These are phyloP conservation scores for Byssochlamys sp. DNA, from an alignment of 2,329 filamentous ascomycete genomes.

Conservation along the genomic window DNA sequence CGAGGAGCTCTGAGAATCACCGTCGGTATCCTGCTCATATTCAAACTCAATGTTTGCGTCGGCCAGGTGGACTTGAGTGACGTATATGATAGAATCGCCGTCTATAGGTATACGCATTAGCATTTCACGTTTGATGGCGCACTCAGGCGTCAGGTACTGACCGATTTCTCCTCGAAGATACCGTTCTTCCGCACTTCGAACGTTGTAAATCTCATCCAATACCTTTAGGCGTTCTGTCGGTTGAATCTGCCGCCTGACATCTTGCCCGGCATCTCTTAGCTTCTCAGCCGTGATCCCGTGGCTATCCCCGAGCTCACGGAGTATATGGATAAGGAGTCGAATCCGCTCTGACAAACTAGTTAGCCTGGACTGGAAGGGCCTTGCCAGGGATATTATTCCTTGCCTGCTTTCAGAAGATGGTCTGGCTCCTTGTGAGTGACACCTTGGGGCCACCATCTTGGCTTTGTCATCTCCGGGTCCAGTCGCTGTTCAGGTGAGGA, in stretches of 20 bases:
- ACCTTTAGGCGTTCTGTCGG: slow-evolving; percentile 26
- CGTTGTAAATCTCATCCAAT: slow-evolving; percentile 33
- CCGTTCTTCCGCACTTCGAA: slow-evolving; percentile 30
- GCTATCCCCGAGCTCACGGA: slow-evolving; percentile 27
- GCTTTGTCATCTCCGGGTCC: slow-evolving; percentile 33
- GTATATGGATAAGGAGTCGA: slow-evolving; percentile 30
- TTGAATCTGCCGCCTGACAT: slow-evolving; percentile 29
- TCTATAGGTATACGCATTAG: slow-evolving; percentile 9
- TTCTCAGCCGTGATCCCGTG: slow-evolving; percentile 29
- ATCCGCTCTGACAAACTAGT: slow-evolving; percentile 24
- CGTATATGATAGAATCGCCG: slow-evolving; percentile 19
- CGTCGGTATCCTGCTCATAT: slow-evolving; percentile 5
- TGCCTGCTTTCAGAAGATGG: slow-evolving; percentile 35
- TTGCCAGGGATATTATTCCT: slow-evolving; percentile 2
- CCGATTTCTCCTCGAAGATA: slow-evolving; percentile 29
- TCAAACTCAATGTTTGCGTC: slow-evolving; percentile 12
- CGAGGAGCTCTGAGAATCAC: not conserved
- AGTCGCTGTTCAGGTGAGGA: slow-evolving; percentile 17
- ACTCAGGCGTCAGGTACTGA: slow-evolving; percentile 9
- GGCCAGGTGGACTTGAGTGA: slow-evolving; percentile 18
- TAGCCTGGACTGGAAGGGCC: not conserved
- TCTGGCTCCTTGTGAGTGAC: slow-evolving; percentile 38
- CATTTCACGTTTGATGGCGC: not conserved
- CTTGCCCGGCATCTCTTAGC: slow-evolving; percentile 31
- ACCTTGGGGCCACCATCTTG: slow-evolving; percentile 29